A percentile compares a stretch with the other conserved stretches of the same genome.
These are phyloP conservation scores for Aspergillus fumigatiaffinis DNA, from an alignment of 2,329 filamentous ascomycete species.

Conservation along the genomic window DNA sequence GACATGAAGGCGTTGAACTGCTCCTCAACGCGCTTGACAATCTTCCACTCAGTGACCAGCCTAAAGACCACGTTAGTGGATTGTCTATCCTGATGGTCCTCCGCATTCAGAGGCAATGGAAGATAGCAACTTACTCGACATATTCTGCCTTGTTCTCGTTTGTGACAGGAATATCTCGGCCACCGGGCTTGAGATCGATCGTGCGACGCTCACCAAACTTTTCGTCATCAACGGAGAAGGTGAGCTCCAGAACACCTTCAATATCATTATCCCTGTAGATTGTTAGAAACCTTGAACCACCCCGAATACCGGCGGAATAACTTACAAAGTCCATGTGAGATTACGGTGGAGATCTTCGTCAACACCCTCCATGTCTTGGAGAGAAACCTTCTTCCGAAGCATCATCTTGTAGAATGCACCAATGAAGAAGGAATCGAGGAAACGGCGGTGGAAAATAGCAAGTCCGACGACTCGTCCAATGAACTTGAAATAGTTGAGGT, in stretches of 20 bases:
- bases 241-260: constrained; percentile 88
- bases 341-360: constrained; percentile 97
- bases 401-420: constrained; percentile 99
- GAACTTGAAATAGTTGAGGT: constrained; percentile 99
- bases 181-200: constrained; percentile 87
- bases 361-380: constrained; percentile 98
- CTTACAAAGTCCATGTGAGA: constrained; percentile 85
- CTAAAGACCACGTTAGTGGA: constrained; percentile 32
- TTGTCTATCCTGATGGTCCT: neutral
- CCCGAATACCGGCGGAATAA: constrained; percentile 8
- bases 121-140: constrained; percentile 65
- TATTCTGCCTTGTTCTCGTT: constrained; percentile 99
- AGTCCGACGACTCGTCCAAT: constrained; percentile 95
- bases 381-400: constrained; percentile 81
- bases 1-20: constrained; percentile 98
- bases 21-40: constrained; percentile 95
- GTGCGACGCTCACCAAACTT: constrained; percentile 91
- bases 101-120: neutral
- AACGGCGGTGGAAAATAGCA: constrained; percentile 95
- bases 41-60: constrained; percentile 98
- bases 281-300: constrained; percentile 16
- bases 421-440: constrained; percentile 98
- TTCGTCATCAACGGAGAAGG: constrained; percentile 96
- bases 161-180: constrained; percentile 89
- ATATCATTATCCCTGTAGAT: constrained; percentile 78